Conservation (phyloP, 768 basidiomycete genomes). For the Mycena crocata region DNA sequence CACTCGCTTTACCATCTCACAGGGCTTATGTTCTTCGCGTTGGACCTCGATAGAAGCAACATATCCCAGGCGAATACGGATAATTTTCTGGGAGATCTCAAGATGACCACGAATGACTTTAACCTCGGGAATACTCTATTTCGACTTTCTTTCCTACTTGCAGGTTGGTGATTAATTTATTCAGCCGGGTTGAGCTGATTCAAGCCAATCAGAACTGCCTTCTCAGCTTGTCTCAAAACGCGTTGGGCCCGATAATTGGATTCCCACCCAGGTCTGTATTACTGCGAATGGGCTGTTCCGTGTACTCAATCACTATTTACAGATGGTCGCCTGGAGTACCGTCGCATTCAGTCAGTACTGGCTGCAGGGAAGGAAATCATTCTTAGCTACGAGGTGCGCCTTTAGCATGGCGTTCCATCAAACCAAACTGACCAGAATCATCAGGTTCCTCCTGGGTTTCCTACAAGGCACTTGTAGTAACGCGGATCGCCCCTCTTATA, state of each 20-base stretch:
- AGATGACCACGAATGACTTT: constrained; percentile 71
- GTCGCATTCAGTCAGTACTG: constrained; percentile 71
- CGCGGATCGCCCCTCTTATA: too few species aligned
- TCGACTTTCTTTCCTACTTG: constrained; percentile 58
- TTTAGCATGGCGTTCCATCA: background rate
- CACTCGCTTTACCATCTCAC: background rate
- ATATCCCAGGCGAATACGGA: constrained; percentile 76
- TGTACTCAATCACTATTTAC: background rate
- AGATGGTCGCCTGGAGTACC: constrained; percentile 67
- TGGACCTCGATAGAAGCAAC: constrained; percentile 71
- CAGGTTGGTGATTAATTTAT: constrained; percentile 43
- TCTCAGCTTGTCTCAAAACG: constrained; percentile 77
- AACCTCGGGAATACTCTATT: constrained; percentile 74
- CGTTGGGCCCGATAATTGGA: constrained; percentile 75
- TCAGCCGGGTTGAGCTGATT: background rate
- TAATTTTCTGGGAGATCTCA: constrained; percentile 72
- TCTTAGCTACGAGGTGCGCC: constrained; percentile 63
- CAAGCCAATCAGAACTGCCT: constrained; percentile 60
- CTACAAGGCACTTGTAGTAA: too few species aligned
- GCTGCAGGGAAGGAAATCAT: constrained; percentile 63
- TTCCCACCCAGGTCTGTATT: constrained; percentile 63
- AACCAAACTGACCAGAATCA: background rate
- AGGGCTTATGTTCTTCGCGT: constrained; percentile 68
- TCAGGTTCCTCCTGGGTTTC: constrained; percentile 66
- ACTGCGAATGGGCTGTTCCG: background rate